These are phyloP conservation scores for Galerina sulciceps DNA, from an alignment of 768 basidiomycete species.

Conservation along the genomic window DNA sequence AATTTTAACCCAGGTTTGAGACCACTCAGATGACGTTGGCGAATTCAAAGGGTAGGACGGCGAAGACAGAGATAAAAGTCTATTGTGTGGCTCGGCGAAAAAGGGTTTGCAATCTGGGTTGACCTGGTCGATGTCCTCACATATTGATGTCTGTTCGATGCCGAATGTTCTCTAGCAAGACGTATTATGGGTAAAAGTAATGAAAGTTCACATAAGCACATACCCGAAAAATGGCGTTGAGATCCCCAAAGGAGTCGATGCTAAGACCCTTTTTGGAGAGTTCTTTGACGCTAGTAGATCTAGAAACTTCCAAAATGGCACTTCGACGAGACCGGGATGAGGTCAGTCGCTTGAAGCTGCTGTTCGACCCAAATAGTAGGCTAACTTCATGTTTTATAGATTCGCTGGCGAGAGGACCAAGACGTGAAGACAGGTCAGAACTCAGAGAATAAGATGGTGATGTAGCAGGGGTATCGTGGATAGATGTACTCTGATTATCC, in stretches of 20 bases:
- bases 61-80: background rate
- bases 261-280: slow-evolving; percentile 6
- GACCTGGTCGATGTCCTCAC: background rate
- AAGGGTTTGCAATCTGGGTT: too few relatives aligned
- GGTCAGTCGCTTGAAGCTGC: slow-evolving; percentile 9
- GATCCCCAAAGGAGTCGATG: slow-evolving; percentile 22
- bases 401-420: slow-evolving; percentile 30
- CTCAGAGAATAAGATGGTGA: slow-evolving; percentile 14
- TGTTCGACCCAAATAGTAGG: slow-evolving; percentile 21
- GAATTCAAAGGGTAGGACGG: background rate
- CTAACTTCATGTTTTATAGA: slow-evolving; percentile 27
- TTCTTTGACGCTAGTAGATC: background rate
- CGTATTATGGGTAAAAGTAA: background rate
- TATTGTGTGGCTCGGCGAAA: too few relatives aligned
- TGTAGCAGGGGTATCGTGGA: background rate
- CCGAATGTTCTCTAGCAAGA: slow-evolving; percentile 7
- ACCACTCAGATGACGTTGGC: background rate
- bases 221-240: slow-evolving; percentile 16
- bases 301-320: background rate
- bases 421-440: slow-evolving; percentile 20
- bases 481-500: background rate
- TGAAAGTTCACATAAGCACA: background rate
- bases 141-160: background rate
- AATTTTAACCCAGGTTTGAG: slow-evolving; percentile 8
- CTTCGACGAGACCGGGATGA: slow-evolving; percentile 7